A percentile compares a stretch with the other conserved stretches of the same genome.
Conservation (phyloP, 2,329 filamentous ascomycete genomes). For the Cladophialophora chaetospira region DNA sequence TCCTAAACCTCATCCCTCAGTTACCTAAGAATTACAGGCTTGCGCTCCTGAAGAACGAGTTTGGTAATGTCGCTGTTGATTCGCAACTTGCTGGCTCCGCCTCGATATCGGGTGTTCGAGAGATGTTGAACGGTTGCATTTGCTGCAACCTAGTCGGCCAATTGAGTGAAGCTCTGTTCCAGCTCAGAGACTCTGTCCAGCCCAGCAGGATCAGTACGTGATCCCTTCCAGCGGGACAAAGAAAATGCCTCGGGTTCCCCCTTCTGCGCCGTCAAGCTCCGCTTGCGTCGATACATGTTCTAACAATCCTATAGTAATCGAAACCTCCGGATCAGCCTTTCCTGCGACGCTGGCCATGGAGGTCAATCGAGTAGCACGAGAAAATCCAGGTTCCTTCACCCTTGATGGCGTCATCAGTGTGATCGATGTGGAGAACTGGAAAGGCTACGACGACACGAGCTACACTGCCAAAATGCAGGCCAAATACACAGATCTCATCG, state of each 20-base stretch:
- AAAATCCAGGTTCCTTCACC: constrained; percentile 62
- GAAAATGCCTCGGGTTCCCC: no score
- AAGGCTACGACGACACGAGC: constrained; percentile 86
- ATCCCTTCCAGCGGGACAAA: no score
- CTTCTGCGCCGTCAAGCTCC: no score
- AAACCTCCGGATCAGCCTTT: constrained; percentile 86
- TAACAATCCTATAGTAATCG: no score
- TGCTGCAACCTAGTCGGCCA: constrained; percentile 98
- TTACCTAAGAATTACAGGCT: constrained; percentile 79
- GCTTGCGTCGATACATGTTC: no score
- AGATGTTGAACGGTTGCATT: constrained; percentile 95
- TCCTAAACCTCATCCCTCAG: constrained; percentile 91
- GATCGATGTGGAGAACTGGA: constrained; percentile 93
- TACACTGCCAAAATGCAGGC: constrained; percentile 89
- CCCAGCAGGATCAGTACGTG: constrained; percentile 89
- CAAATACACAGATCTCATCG: constrained; percentile 82
- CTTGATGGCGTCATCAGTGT: constrained; percentile 88
- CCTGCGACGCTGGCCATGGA: constrained; percentile 90
- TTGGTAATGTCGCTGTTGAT: constrained; percentile 91
- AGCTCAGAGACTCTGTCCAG: constrained; percentile 62
- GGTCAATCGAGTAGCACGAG: constrained; percentile 75
- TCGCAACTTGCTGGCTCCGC: constrained; percentile 82
- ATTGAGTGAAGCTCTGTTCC: constrained; percentile 74
- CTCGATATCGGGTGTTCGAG: constrained; percentile 84
- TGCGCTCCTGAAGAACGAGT: constrained; percentile 96